Evolutionary conservation across 495 filamentous ascomycete genomes (phyloP), one percentile per base, ranked within the genome.

Genomic region (Xylaria venustula): DNA sequence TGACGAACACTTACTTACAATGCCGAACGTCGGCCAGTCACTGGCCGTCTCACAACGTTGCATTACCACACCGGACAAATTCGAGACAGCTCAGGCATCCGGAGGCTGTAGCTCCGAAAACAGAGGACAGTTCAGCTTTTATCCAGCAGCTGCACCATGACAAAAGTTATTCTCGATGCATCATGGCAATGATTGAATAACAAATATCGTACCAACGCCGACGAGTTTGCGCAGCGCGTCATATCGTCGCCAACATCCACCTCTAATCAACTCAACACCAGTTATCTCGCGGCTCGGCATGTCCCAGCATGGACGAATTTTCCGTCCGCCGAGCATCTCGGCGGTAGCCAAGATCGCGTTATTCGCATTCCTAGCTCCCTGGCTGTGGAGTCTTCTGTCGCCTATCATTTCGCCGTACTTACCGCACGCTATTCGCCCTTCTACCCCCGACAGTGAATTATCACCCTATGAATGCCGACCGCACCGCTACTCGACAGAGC

Each of bases 311-410:
- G 5, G 5, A 5, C 30, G 12, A 17, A 15, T 60, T 36, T 54
- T 28, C 30, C 58, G 49, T 6, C 58, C 58, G 34, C 59, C 40
- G 36, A 62, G 51, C 17, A 48, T 56, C 17, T 55, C 51, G 22
- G 41, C 51, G 2, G 44, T 61, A 17, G 28, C 36, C 14, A 49
- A 46, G 34, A 50, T 62, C 41, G 45, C 59, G 22, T 30, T 55
- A 23, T 50, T 56, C 25, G 60, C 52, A n/a, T 41, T 62, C 44
- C 17, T 54, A 7, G 49, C 60, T 34, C 44, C 60, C 32, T 62
- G 52, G 51, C 44, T 62, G 14, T 51, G 45, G 52, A 19, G 26
- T 45, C 15, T 56, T 8, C 3, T 57, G 12, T 55, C 44, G n/a
- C 52, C 52, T 34, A 19, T 47, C 3, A 12, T 61, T 50, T 47